Percentiles rank a stretch among this genome's conserved stretches.
Evolutionary conservation across 352 stramenopile species (phyloP).

Genomic region (Globisporangium alternatum): DNA sequence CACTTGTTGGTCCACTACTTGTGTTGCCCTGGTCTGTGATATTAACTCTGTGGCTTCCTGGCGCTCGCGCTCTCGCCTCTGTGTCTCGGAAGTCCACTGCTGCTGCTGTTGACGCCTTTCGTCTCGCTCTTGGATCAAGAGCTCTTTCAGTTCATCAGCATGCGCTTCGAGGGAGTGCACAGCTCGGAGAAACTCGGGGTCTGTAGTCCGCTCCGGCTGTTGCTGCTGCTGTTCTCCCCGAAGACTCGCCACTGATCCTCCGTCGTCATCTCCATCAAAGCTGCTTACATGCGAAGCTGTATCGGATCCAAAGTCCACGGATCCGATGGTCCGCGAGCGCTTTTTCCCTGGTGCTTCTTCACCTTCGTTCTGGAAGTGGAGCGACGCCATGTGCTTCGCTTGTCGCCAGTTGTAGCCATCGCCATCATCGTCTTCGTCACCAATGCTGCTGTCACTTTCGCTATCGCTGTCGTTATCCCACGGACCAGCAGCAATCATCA

Average conservation of each 20-base stretch:
- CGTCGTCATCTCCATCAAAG: neutral
- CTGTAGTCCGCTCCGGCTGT: neutral
- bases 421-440: neutral
- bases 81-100: neutral
- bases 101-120: neutral
- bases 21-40: neutral
- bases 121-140: neutral
- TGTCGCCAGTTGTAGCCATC: neutral
- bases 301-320: neutral
- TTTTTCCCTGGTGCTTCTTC: neutral
- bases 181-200: neutral
- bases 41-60: neutral
- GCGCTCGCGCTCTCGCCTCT: neutral
- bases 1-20: neutral
- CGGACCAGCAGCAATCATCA: conserved; percentile 4
- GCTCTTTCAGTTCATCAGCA: neutral
- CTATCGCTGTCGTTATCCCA: conserved; percentile 9
- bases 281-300: neutral
- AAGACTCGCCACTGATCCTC: neutral
- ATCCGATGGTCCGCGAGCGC: neutral
- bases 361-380: neutral
- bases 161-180: neutral
- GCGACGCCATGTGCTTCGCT: neutral
- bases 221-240: neutral
- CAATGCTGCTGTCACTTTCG: neutral